phyloP scores from a whole-genome alignment of 768 basidiomycete genomes.

The Trametopsis cervina region DNA sequence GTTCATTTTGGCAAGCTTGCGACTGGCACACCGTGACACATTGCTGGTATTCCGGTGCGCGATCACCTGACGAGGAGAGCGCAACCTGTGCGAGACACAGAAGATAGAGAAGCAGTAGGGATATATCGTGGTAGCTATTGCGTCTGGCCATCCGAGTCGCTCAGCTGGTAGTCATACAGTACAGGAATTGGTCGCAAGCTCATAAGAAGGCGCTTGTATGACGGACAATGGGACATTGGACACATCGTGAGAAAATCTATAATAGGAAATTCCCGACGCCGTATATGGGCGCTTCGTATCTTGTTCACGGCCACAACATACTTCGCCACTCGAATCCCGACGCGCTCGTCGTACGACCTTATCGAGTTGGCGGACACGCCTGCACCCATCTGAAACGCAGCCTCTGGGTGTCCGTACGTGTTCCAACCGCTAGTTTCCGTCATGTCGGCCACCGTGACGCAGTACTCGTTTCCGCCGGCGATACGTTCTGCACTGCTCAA shows the following conservation, averaged over 20 bases:
- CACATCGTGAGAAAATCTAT: background rate
- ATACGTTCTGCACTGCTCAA: conserved; percentile 58
- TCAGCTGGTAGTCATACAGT: no score
- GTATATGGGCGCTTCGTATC: conserved; percentile 6
- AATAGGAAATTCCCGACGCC: conserved; percentile 6
- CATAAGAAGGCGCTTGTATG: no score
- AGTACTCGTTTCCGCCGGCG: conserved; percentile 39
- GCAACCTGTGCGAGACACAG: background rate
- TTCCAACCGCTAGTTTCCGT: conserved; percentile 7
- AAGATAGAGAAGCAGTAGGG: background rate
- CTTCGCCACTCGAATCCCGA: background rate
- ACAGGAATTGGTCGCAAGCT: no score
- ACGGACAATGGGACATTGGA: no score
- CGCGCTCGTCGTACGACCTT: background rate
- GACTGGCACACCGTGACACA: conserved; percentile 31
- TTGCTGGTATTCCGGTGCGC: conserved; percentile 25
- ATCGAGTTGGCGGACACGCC: background rate
- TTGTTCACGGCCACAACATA: conserved; percentile 11
- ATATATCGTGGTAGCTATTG: no score
- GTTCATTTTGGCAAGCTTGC: conserved; percentile 18
- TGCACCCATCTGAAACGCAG: no score
- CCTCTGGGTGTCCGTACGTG: background rate
- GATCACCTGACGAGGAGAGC: conserved; percentile 31
- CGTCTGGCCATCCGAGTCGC: no score
- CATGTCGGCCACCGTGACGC: conserved; percentile 59